Evolutionary conservation across 2,329 filamentous ascomycete species (phyloP).

Genomic region (Fusarium penzigii): DNA sequence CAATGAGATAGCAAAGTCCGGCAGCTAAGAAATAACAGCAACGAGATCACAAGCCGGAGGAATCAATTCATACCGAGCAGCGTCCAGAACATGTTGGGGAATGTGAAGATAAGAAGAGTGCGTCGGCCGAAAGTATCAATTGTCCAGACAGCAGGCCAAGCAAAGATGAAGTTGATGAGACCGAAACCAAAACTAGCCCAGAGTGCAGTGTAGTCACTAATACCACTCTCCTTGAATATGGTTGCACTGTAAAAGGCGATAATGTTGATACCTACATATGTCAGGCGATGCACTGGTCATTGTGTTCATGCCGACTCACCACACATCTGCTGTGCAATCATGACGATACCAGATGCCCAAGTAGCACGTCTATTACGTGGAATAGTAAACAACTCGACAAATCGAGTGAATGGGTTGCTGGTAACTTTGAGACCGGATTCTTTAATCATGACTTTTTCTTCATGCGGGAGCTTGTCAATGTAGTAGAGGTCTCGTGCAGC

Average conservation of each 20-base stretch:
- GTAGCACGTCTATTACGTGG: constrained; percentile 71
- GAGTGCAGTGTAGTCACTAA: constrained; percentile 40
- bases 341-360: constrained; percentile 74
- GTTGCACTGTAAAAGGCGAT: constrained; percentile 51
- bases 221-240: constrained; percentile 46
- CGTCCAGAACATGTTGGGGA: not conserved
- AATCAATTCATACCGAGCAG: not conserved
- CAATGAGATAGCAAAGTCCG: not conserved
- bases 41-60: not conserved
- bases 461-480: constrained; percentile 38
- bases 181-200: constrained; percentile 47
- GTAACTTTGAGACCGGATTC: constrained; percentile 9
- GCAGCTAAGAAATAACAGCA: not conserved
- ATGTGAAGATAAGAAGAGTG: not conserved
- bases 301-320: constrained; percentile 32
- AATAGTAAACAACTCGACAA: constrained; percentile 61
- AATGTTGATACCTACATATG: constrained; percentile 39
- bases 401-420: constrained; percentile 28
- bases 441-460: constrained; percentile 32
- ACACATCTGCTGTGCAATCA: constrained; percentile 69
- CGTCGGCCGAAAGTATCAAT: not conserved
- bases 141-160: constrained; percentile 24
- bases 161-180: constrained; percentile 63
- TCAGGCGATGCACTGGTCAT: not conserved
- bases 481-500: constrained; percentile 59